Conservation (phyloP, 2,329 filamentous ascomycete genomes). For the Beauveria medogensis region DNA sequence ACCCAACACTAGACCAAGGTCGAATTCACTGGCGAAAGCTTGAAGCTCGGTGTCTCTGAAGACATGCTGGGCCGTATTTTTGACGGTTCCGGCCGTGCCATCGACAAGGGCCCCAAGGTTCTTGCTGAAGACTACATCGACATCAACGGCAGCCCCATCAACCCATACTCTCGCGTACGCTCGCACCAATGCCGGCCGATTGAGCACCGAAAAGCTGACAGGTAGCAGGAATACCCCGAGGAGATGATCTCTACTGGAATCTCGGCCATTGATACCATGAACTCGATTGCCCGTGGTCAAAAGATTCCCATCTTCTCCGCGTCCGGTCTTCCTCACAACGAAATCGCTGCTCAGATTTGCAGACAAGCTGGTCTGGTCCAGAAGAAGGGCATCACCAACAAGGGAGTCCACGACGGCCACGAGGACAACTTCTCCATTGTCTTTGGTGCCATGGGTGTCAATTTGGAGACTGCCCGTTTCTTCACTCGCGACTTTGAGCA, state of each 20-base stretch:
- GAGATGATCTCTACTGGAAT: conserved; percentile 99
- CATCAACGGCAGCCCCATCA: conserved; percentile 98
- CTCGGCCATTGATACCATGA: conserved; percentile 98
- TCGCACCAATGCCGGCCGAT: neutral
- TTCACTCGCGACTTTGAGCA: conserved; percentile 98
- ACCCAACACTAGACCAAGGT: conserved; percentile 67
- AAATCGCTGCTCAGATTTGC: conserved; percentile 98
- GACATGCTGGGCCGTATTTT: conserved; percentile 99
- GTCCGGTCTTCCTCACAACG: conserved; percentile 96
- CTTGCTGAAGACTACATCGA: conserved; percentile 96
- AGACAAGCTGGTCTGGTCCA: conserved; percentile 91
- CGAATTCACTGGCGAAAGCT: conserved; percentile 91
- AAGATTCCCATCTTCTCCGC: conserved; percentile 99
- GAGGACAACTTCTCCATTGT: conserved; percentile 99
- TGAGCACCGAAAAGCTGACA: conserved; percentile 14
- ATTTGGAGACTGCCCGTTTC: conserved; percentile 97
- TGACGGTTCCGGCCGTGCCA: conserved; percentile 93
- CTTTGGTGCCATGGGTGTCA: conserved; percentile 99
- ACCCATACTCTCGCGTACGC: conserved; percentile 88
- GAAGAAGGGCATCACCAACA: conserved; percentile 68
- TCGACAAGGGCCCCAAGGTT: conserved; percentile 98
- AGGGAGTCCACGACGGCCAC: conserved; percentile 92
- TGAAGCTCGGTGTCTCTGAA: conserved; percentile 98
- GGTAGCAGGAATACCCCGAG: conserved; percentile 80
- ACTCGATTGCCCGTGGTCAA: conserved; percentile 94